These are phyloP conservation scores for Nigrospora oryzae DNA, from an alignment of 2,329 filamentous ascomycete genomes.

Conservation along the genomic window DNA sequence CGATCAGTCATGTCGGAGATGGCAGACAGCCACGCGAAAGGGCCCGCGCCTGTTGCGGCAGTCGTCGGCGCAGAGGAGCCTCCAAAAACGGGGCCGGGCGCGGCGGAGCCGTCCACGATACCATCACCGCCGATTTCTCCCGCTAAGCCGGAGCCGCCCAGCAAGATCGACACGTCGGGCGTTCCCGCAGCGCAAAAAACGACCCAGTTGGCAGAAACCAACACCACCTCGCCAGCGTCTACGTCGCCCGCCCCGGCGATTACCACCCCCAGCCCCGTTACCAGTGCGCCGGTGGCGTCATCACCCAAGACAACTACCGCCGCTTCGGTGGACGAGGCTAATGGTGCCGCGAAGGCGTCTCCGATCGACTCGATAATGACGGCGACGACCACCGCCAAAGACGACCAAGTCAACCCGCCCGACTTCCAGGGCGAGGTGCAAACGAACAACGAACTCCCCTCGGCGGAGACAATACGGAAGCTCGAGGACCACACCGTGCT, in stretches of 20 bases:
- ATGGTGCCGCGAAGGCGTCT: background rate
- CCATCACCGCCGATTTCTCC: no score
- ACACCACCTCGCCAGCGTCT: background rate
- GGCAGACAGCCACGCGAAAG: no score
- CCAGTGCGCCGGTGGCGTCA: background rate
- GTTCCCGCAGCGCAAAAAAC: no score
- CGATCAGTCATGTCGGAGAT: no score
- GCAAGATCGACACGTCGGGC: no score
- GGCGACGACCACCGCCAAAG: slow-evolving; percentile 5
- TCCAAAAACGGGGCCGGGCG: no score
- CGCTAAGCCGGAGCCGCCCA: no score
- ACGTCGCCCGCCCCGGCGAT: background rate
- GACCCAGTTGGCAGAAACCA: background rate
- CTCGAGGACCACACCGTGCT: slow-evolving; percentile 50
- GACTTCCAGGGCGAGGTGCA: slow-evolving; percentile 50
- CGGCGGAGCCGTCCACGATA: no score
- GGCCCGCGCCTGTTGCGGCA: no score
- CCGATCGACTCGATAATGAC: background rate
- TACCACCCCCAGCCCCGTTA: background rate
- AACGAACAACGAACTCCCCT: slow-evolving; percentile 47
- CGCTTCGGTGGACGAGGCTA: background rate
- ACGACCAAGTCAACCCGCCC: slow-evolving; percentile 29
- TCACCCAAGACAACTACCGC: background rate
- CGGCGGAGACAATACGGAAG: slow-evolving; percentile 35
- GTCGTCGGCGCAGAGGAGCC: no score